These are phyloP conservation scores for Calonectria henricotiae DNA, from an alignment of 2,329 filamentous ascomycete genomes.

Conservation along the genomic window DNA sequence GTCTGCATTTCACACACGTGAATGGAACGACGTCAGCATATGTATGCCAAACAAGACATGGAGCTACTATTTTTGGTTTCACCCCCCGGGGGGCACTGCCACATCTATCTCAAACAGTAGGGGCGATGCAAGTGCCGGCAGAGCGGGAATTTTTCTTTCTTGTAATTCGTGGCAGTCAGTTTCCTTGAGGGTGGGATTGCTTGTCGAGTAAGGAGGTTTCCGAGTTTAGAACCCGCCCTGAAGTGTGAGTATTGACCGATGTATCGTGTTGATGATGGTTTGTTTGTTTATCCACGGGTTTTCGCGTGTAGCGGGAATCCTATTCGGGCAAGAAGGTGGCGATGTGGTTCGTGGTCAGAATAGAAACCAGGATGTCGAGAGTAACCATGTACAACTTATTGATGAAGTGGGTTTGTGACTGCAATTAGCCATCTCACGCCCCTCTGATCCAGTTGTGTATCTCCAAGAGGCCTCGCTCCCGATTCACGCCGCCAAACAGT, in stretches of 20 bases:
- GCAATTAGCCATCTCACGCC: background rate
- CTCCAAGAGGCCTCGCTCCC: background rate
- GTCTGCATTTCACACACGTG: background rate
- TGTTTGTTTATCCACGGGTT: slow-evolving; percentile 19
- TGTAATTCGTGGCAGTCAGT: slow-evolving; percentile 21
- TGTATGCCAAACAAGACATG: slow-evolving; percentile 31
- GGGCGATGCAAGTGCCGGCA: slow-evolving; percentile 30
- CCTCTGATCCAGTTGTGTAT: background rate
- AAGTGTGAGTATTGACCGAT: background rate
- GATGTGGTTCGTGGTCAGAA: slow-evolving; percentile 20
- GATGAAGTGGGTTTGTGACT: background rate
- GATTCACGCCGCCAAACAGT: background rate
- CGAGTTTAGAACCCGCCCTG: slow-evolving; percentile 14
- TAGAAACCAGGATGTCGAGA: slow-evolving; percentile 4
- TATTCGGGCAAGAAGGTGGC: slow-evolving; percentile 3
- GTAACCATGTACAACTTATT: background rate
- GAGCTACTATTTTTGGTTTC: slow-evolving; percentile 36
- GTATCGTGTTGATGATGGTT: slow-evolving; percentile 26
- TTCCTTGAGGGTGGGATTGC: slow-evolving; percentile 25
- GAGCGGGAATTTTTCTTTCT: slow-evolving; percentile 29
- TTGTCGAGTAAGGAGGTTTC: slow-evolving; percentile 24
- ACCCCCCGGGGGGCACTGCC: slow-evolving; percentile 6
- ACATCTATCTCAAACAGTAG: slow-evolving; percentile 34
- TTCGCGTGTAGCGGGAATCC: slow-evolving; percentile 28
- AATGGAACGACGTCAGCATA: slow-evolving; percentile 20